phyloP scores from a whole-genome alignment of 352 stramenopile genomes.

The Pythium pyrilobum region DNA sequence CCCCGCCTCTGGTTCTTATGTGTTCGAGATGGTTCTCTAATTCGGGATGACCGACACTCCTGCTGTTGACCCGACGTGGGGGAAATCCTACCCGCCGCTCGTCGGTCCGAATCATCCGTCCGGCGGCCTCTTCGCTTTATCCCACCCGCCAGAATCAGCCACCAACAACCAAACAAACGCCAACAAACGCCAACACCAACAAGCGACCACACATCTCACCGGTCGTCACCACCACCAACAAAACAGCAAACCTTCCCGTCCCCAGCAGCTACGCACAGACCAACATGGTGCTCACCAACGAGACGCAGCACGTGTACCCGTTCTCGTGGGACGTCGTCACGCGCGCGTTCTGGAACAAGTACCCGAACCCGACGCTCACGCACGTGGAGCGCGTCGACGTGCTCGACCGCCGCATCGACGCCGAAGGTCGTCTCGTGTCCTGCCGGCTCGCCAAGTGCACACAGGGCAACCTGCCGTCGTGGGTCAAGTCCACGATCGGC shows the following conservation, averaged over 20 bases:
- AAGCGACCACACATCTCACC: too few relatives aligned
- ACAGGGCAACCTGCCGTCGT: constrained; percentile 70
- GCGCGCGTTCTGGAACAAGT: constrained; percentile 88
- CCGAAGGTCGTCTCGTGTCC: constrained; percentile 56
- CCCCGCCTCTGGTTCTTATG: neutral
- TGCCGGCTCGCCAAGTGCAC: constrained; percentile 68
- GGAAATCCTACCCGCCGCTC: neutral
- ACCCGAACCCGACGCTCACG: constrained; percentile 70
- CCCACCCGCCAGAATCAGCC: neutral
- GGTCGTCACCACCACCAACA: too few relatives aligned
- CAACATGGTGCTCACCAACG: constrained; percentile 78
- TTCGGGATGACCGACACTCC: neutral
- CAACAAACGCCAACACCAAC: neutral
- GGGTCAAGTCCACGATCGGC: constrained; percentile 60
- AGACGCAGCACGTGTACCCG: constrained; percentile 72
- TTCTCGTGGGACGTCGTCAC: constrained; percentile 84
- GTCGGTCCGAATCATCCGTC: too few relatives aligned
- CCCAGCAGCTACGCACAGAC: neutral
- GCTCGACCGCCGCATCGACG: constrained; percentile 65
- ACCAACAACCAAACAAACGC: neutral
- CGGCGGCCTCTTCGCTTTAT: too few relatives aligned
- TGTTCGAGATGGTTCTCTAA: neutral
- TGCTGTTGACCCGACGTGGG: neutral
- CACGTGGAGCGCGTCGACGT: constrained; percentile 84
- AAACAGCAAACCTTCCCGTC: neutral